These are phyloP conservation scores for Escovopsis sp. DNA, from an alignment of 2,329 filamentous ascomycete genomes.

Conservation along the genomic window DNA sequence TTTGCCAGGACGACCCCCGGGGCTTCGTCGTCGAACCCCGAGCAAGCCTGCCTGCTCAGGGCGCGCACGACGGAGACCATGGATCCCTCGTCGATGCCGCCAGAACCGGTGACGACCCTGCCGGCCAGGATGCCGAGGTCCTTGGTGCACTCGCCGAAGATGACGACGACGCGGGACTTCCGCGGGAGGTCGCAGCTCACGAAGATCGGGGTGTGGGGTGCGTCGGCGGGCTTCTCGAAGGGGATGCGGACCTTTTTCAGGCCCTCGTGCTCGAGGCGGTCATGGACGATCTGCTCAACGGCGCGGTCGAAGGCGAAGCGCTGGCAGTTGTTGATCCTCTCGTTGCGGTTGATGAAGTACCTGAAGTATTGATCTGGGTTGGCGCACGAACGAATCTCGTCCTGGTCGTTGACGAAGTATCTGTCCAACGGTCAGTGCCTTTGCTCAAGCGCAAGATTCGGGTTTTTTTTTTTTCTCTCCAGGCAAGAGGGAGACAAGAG, in stretches of 20 bases:
- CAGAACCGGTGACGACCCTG: conserved; percentile 45
- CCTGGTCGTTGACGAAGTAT: conserved; percentile 63
- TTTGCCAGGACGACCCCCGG: conserved; percentile 65
- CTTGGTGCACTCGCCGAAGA: conserved; percentile 59
- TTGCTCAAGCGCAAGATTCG: too few species aligned
- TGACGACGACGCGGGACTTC: conserved; percentile 51
- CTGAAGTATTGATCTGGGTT: conserved; percentile 58
- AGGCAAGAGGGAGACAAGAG: neutral
- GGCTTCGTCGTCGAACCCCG: conserved; percentile 17
- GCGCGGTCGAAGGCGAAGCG: conserved; percentile 62
- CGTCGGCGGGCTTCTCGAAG: conserved; percentile 26
- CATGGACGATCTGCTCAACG: conserved; percentile 42
- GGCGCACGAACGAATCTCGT: conserved; percentile 58
- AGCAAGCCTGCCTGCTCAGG: conserved; percentile 23
- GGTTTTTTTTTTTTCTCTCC: too few species aligned
- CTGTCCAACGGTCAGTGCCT: conserved; percentile 24
- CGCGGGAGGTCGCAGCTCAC: conserved; percentile 31
- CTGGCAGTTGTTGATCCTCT: conserved; percentile 64
- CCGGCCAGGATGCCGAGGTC: conserved; percentile 65
- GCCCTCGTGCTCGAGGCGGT: conserved; percentile 46
- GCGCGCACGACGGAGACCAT: conserved; percentile 46
- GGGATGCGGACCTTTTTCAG: conserved; percentile 50
- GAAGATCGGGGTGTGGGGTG: conserved; percentile 57
- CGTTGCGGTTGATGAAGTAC: conserved; percentile 58
- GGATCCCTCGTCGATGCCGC: conserved; percentile 58